Percentiles rank a stretch among this genome's conserved stretches.
phyloP scores from a whole-genome alignment of 2,329 filamentous ascomycete species.

The Paramyrothecium roridum region DNA sequence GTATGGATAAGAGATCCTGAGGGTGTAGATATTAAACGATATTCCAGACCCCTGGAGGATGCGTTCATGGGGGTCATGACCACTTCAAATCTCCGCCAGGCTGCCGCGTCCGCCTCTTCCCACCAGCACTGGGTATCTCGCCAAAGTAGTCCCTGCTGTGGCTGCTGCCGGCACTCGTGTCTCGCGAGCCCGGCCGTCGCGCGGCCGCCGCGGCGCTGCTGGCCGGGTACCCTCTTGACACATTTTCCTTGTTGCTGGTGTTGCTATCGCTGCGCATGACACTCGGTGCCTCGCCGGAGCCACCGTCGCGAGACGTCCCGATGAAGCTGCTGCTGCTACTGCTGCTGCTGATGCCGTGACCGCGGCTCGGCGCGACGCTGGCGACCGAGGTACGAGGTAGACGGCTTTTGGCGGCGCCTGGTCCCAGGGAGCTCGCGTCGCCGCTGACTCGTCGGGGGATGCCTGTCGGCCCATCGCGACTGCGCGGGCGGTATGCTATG shows the following conservation, averaged over 20 bases:
- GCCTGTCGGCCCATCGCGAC: slow-evolving; percentile 36
- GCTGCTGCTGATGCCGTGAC: slow-evolving; percentile 5
- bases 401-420: slow-evolving; percentile 29
- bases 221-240: slow-evolving; percentile 3
- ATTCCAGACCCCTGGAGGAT: not conserved
- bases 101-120: slow-evolving; percentile 16
- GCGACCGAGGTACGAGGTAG: slow-evolving; percentile 34
- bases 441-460: slow-evolving; percentile 41
- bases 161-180: not conserved
- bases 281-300: slow-evolving; percentile 22
- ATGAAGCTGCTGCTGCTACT: slow-evolving; percentile 9
- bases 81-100: slow-evolving; percentile 2
- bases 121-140: not conserved
- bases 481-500: slow-evolving; percentile 37
- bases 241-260: slow-evolving; percentile 36
- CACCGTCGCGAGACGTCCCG: slow-evolving; percentile 5
- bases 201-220: not conserved
- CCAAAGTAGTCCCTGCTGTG: not conserved
- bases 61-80: not conserved
- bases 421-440: slow-evolving; percentile 26
- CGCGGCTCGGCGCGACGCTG: slow-evolving; percentile 14
- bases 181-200: not conserved
- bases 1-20: too few relatives aligned
- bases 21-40: too few relatives aligned
- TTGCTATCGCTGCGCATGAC: slow-evolving; percentile 35